Base-by-base conservation (phyloP, 2,329 filamentous ascomycete species). In the Stemphylium vesicarium region DNA sequence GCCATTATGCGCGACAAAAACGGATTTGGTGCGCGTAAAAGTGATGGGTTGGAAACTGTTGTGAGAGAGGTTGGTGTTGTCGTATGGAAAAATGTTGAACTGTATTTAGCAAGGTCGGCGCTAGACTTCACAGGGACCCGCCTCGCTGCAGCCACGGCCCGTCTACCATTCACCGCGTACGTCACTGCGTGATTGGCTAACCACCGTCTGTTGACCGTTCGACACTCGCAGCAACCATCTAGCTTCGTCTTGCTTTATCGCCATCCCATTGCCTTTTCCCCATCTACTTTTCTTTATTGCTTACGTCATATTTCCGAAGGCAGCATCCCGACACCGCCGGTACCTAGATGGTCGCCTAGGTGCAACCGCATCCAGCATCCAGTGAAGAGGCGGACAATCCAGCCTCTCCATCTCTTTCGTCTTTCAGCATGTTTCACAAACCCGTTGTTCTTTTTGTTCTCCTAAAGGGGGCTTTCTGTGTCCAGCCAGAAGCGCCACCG, bases 401-500 rank as follows among this genome's bases (percentile, higher is more conserved):
- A 49, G 35, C 44, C 12, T 26, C 40, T 16, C n/a, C 42, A 18
- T 22, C 42, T 45, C 42, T 4, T 11, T 22, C 20, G 33, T 53
- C 46, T 26, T 47, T 43, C 51, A 62, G 6, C 48, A 70, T 72
- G 68, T 53, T 62, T 44, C 51, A 51, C 20, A 58, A 29, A 24
- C 33, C 53, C 13, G 22, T 62, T 24, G 31, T 67, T 37, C 41
- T 66, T 32, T 40, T 56, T 41, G 38, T 56, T 24, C 32, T 71
- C 37, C 57, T 73, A 35, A 65, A 75, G 56, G 84, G 83, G 40
- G 84, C 83, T 11, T 59, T 55, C 31, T 66, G 65, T 57, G 83
- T 87, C 55, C 95, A 99, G 75, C 94, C 94, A 9, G 87, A 85
- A 52, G 91, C 94, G 48, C 88, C 88, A n/a, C 78, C 84, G 36